Conservation (phyloP, 108 stramenopile genomes). For the Nitzschia sp. region DNA sequence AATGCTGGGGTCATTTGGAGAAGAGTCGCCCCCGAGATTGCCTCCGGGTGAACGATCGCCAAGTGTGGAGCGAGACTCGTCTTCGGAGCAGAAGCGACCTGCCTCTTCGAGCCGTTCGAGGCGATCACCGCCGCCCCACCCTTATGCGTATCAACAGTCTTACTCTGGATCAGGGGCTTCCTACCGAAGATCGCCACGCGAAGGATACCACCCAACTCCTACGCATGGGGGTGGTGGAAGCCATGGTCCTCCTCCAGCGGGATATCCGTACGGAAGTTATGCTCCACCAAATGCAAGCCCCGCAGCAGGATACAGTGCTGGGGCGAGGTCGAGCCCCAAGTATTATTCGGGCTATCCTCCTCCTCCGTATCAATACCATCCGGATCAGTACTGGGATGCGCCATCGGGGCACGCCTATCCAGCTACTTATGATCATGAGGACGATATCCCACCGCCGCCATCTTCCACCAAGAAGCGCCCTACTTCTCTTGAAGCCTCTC, state of each 20-base stretch:
- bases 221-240: not conserved
- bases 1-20: constrained; percentile 22
- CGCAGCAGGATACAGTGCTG: not conserved
- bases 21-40: constrained; percentile 16
- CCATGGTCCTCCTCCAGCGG: constrained; percentile 1
- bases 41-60: constrained; percentile 6
- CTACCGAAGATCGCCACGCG: not conserved
- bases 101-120: not conserved
- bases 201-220: not conserved
- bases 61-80: not conserved
- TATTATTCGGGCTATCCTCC: constrained; percentile 30
- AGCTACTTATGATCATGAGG: constrained; percentile 16
- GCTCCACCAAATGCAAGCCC: constrained; percentile 11
- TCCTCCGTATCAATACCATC: constrained; percentile 23
- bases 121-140: constrained; percentile 13
- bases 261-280: constrained; percentile 1
- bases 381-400: not conserved
- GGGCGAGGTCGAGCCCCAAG: not conserved
- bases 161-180: not conserved
- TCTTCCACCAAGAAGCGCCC: constrained; percentile 24
- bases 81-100: constrained; percentile 7
- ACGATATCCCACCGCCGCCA: constrained; percentile 23
- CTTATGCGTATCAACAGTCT: constrained; percentile 9
- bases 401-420: constrained; percentile 9
- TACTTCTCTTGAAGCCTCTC: not conserved